Base-by-base conservation (phyloP, 331 rosid genomes). In the Malus hybrid region DNA sequence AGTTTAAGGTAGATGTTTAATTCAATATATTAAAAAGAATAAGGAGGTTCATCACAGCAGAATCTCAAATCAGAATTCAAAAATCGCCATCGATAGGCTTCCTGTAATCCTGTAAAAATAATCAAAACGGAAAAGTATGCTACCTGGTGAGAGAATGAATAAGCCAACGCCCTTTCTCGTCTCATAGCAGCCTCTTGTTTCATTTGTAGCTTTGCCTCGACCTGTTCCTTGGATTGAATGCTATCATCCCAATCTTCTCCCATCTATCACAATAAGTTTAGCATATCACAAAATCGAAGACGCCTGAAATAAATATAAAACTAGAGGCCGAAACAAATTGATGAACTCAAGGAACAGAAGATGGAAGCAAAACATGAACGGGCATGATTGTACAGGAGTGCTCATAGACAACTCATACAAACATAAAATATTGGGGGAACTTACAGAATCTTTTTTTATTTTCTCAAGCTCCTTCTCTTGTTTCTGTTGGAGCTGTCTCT, bases 161-260 rank as follows among this genome's bases (percentile, higher is more conserved):
- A 95, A 11, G 99, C 96, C 90, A 92, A 50, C 1, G 99, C 97
- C 72, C 80, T 92, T 71, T 95, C 97, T 81, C 99, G 92, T 86
- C 97, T 87, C 65, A 85, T 67, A 15, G 99, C 92, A 62, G 99
- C 97, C 63, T 87, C 88, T 70, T 92, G 96, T 70, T 77, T 90
- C 61, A 71, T 44, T 74, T 75, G 73, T 71, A 77, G 54, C 69
- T 65, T 86, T 57, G 92, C 89, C 77, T 90, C 87, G 14, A 87
- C 62, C 87, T 95, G 90, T 74, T 90, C 96, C 88, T 86, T 92
- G n/a, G 99, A 89, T 72, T 84, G 67, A 2, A 75, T 28, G 80
- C 97, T 89, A 60, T 79, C 85, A 71, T 92, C 75, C 99, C 99
- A 95, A 20, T 88, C 85, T 54, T 84, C 91, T 76, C 71, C 91